Evolutionary conservation across 768 basidiomycete species (phyloP), one percentile per base, ranked within the genome.

Genomic region (Hericium erinaceus): DNA sequence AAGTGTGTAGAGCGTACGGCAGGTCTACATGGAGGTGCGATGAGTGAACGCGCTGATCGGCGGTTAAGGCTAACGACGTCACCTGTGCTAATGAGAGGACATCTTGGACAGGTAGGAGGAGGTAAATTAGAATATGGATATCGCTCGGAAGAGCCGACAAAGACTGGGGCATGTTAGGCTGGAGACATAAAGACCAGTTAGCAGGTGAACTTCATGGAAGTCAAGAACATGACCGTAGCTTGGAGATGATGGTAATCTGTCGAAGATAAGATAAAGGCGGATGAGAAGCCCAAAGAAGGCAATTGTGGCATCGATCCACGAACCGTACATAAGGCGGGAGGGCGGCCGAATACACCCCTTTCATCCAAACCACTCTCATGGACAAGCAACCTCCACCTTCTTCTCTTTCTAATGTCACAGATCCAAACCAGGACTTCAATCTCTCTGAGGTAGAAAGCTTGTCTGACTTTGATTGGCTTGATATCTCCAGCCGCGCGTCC

Each of bases 381-480:
- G 52, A 54, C 57, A 61, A 58, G 52, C 60, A 64, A 62, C 60
- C 52, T 60, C 58, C 63, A 40, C 62, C 59, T 58, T 56, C 46
- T 3, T 50, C 54, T 46, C 51, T 57, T 38, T 56, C 68, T 63
- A 68, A 75, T 60, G 68, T 67, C 59, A 72, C 40, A 26, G 54
- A 55, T 26, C 18, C 41, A 18, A 22, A 11, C 22, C 28, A 72
- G 59, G 72, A 73, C 61, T 73, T 75, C 56, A 67, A 66, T 60
- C 74, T 81, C 69, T 81, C 84, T 64, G 87, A 89, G 68, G 67
- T 77, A 62, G 87, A 86, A 67, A 80, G 70, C 60, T 69, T 81
- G 60, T 90, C 87, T 40, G 89, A 91, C 73, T 88, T 85, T 33
- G 89, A 91, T 70, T 91, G 89, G 89, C 84, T 88, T 65, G 88